Base-by-base conservation (phyloP, 768 basidiomycete genomes). In the Leccinum disarticulatum region DNA sequence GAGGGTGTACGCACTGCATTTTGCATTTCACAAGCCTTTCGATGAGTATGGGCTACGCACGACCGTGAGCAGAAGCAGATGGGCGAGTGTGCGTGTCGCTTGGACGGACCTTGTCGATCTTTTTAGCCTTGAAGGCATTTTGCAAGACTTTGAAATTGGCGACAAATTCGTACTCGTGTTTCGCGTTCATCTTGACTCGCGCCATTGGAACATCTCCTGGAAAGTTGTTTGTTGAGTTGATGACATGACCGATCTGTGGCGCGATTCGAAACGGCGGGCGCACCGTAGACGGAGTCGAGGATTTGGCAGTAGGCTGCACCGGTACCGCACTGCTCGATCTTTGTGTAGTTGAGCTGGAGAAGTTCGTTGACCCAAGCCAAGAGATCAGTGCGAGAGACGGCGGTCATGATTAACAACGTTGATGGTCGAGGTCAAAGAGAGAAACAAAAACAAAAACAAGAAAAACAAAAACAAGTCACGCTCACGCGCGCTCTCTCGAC, bases 71-170 rank as follows among this genome's bases (percentile, higher is more conserved):
- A 62, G n/a, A 64, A 33, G 54, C 2, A 52, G n/a, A 10, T 36
- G 59, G 28, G 15, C 17, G 4, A 4, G 54, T 15, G 30, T 8
- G 49, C 22, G 63, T 33, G 22, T 27, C 43, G 6, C 43, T 30
- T 10, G 69, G 81, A 71, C 67, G 83, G 28, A 69, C 94, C 88
- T 95, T 98, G 76, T 98, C 95, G 63, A 99, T 89, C 77, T 93
- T 91, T 75, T 98, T 90, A 14, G 81, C 72, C 72, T 94, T 93
- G 87, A 99, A 98, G 43, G 83, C 72, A 68, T 87, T 94, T 74
- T 99, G 97, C 75, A 99, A 78, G 71, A 98, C 83, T 76, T 98
- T 98, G 83, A 86, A 98, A 78, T 99, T 99, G 28, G 86, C 90
- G 56, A 98, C 76, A 70, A 86, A 98, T 75, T 98, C 96, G 78